These are phyloP conservation scores for Debaryomyces nepalensis DNA, from an alignment of 1,139 yeast species.

Conservation along the genomic window DNA sequence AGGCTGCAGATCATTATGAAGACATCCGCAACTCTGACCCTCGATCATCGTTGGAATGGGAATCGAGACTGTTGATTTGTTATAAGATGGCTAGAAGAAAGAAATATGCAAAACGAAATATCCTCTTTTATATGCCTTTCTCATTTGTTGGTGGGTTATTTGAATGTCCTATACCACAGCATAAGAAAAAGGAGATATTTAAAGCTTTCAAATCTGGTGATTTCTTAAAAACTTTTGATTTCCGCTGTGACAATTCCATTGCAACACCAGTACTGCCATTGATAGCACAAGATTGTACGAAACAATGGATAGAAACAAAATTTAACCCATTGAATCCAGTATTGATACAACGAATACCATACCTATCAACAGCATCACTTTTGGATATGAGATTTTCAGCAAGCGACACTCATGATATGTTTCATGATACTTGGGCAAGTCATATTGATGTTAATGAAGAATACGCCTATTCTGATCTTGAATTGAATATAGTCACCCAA, in stretches of 20 bases:
- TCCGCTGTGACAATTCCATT: constrained; percentile 39
- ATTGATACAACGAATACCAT: constrained; percentile 59
- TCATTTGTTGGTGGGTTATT: constrained; percentile 71
- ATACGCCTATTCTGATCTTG: constrained; percentile 47
- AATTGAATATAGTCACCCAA: constrained; percentile 36
- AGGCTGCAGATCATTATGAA: constrained; percentile 22
- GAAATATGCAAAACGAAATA: constrained; percentile 55
- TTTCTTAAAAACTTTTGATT: constrained; percentile 24
- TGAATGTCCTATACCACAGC: constrained; percentile 49
- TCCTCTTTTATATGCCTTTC: constrained; percentile 59
- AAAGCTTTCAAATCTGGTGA: constrained; percentile 21
- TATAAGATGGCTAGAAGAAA: constrained; percentile 67
- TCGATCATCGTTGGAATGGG: constrained; percentile 34
- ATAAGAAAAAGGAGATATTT: constrained; percentile 25
- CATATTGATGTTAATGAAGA: constrained; percentile 55
- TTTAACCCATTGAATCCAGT: constrained; percentile 27
- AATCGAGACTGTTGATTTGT: constrained; percentile 47
- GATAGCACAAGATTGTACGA: constrained; percentile 58
- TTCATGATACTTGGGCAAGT: constrained; percentile 50
- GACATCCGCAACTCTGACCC: constrained; percentile 29
- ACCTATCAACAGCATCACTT: constrained; percentile 54
- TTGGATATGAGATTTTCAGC: constrained; percentile 48
- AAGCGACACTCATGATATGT: constrained; percentile 33
- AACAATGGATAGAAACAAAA: constrained; percentile 49
- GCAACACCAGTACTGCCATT: constrained; percentile 61